Evolutionary conservation across 352 stramenopile genomes (phyloP), one percentile per base, ranked within the genome.

Genomic region (Pythium insidiosum): DNA sequence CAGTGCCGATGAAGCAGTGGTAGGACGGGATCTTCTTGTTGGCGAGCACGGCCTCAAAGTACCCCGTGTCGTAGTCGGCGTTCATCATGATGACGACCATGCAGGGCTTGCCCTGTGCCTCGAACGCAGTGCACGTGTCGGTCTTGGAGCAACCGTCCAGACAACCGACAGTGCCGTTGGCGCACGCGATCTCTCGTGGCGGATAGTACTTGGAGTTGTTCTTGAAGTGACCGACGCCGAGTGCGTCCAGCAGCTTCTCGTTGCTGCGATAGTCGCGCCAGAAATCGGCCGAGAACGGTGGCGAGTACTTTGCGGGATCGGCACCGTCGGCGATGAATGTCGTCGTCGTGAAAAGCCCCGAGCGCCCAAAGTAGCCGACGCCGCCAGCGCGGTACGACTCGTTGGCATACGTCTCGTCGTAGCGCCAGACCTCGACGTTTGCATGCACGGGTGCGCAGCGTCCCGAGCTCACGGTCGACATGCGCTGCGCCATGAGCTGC

Each of bases 291-390:
- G 10, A 19, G 9, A 43, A 28, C 6, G 37, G 37, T 28, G 28
- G 28, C 15, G 28, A 34, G 15, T 13, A 34, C 28, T 34, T 47
- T 18, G 33, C 23, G 3, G 40, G 36, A 12, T 23, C 15, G 2
- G 24, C 10, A 0, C 29, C 45, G 2, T 69, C 40, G 0, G 31
- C 18, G 1, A 68, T 54, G 23, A 76, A 69, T 20, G 60, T 38
- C 13, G 38, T 48, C 9, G 62, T 61, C 1, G 66, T 77, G 43
- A 55, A 62, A 29, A 58, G 25, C 2, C 48, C 40, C 18, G 37
- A 31, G 5, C 41, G 51, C 10, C 50, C 38, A 21, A 34, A 15
- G 47, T 54, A 54, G 16, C 47, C 47, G 20, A 28, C 15, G 19
- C 13, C 23, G 43, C 47, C 47, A n/a, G 38, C 25, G 6, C 15